A percentile compares a stretch with the other conserved stretches of the same genome.
Conservation (phyloP, 2,329 filamentous ascomycete genomes). For the Chaetomium sp. region DNA sequence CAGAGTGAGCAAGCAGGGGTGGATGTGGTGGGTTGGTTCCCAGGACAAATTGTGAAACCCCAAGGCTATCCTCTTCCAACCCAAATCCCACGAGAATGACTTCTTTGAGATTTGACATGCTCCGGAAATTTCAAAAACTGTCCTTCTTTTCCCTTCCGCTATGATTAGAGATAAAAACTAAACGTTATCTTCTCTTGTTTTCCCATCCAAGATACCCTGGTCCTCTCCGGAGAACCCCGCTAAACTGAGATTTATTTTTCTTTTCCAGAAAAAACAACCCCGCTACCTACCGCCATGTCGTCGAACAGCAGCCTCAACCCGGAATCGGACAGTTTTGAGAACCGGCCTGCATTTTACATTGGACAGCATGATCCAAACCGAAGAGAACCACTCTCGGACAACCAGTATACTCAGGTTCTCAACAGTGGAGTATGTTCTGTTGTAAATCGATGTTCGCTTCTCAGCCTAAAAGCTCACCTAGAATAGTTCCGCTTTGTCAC, state of each 20-base stretch:
- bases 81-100: too few species aligned
- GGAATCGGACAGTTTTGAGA: constrained; percentile 27
- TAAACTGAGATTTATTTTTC: not conserved
- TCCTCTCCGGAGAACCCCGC: too few species aligned
- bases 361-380: constrained; percentile 67
- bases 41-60: constrained; percentile 7
- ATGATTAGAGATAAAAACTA: too few species aligned
- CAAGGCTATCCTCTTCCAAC: not conserved
- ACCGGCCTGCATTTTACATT: constrained; percentile 53
- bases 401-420: constrained; percentile 60
- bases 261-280: not conserved
- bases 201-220: too few species aligned
- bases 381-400: constrained; percentile 52
- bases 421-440: constrained; percentile 56
- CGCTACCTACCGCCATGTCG: constrained; percentile 15
- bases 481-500: constrained; percentile 71
- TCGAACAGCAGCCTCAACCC: constrained; percentile 23
- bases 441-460: constrained; percentile 3
- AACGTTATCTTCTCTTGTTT: too few species aligned
- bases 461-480: constrained; percentile 8
- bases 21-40: not conserved
- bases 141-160: too few species aligned
- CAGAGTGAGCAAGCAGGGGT: not conserved
- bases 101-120: too few species aligned
- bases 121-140: too few species aligned